Conservation (phyloP, 1,139 yeast genomes). For the Lizanozyma gosingica region DNA sequence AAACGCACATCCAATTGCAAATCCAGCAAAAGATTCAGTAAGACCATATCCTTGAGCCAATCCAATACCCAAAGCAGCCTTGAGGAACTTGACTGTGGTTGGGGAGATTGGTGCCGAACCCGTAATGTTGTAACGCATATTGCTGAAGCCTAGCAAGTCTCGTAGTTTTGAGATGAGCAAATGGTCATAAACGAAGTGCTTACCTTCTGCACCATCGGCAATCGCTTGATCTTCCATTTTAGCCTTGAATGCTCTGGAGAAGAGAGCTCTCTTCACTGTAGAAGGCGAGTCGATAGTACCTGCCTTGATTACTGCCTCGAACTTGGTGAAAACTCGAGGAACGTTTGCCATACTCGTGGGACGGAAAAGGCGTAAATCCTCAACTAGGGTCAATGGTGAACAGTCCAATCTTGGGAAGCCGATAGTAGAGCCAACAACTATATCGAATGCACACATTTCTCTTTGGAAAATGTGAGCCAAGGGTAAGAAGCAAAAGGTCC, state of each 20-base stretch:
- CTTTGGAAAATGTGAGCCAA: conserved; percentile 35
- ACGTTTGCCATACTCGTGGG: conserved; percentile 51
- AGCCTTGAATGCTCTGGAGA: conserved; percentile 11
- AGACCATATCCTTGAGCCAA: conserved; percentile 69
- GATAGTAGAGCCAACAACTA: conserved; percentile 21
- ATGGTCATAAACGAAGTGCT: conserved; percentile 22
- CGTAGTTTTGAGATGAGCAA: conserved; percentile 18
- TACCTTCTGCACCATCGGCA: conserved; percentile 16
- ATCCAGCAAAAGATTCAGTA: conserved; percentile 68
- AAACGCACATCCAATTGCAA: conserved; percentile 30
- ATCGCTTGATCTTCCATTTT: conserved; percentile 13
- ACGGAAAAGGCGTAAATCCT: conserved; percentile 46
- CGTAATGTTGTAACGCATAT: conserved; percentile 15
- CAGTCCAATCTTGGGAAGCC: conserved; percentile 26
- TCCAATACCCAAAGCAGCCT: conserved; percentile 51
- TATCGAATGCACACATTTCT: conserved; percentile 20
- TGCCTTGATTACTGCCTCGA: conserved; percentile 39
- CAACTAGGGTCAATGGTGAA: conserved; percentile 35
- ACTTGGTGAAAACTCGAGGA: conserved; percentile 57
- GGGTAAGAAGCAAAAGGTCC: conserved; percentile 21
- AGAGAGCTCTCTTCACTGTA: conserved; percentile 10
- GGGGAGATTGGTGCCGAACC: conserved; percentile 75
- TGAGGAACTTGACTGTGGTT: conserved; percentile 51
- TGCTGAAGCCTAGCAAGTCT: conserved; percentile 24
- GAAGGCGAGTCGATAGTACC: conserved; percentile 22